Evolutionary conservation across 345 rosid species (phyloP).

Genomic region (Linum trigynum): DNA sequence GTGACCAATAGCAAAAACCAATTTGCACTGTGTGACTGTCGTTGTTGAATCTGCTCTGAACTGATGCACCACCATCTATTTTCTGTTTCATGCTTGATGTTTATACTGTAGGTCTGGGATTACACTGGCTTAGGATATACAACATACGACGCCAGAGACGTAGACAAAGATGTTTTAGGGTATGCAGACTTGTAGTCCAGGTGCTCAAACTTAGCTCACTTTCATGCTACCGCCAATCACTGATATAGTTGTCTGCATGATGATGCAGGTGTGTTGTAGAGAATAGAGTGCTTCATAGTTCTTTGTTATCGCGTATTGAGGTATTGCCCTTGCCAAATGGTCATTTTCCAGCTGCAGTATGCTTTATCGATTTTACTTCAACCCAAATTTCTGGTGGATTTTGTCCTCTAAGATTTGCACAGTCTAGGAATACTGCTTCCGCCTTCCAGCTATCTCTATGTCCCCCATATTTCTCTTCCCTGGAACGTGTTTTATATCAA

Average conservation of each 20-base stretch:
- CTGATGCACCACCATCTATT: not conserved
- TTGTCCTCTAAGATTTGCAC: not conserved
- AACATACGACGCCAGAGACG: slow-evolving; percentile 72
- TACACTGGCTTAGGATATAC: slow-evolving; percentile 88
- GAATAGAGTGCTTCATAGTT: slow-evolving; percentile 83
- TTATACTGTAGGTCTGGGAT: slow-evolving; percentile 74
- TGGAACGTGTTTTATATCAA: not conserved
- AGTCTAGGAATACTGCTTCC: not conserved
- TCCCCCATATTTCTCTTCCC: not conserved
- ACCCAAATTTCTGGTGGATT: not conserved
- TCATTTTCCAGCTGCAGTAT: not conserved
- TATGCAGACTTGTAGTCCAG: slow-evolving; percentile 22
- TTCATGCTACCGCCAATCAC: slow-evolving; percentile 5
- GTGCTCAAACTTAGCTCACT: not conserved
- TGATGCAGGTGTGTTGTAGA: slow-evolving; percentile 83
- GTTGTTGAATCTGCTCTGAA: not conserved
- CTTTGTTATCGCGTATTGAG: slow-evolving; percentile 62
- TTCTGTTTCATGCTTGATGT: not conserved
- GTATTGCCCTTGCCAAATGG: slow-evolving; percentile 21
- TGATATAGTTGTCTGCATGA: slow-evolving; percentile 15
- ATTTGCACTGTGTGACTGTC: not conserved
- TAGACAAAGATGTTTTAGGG: slow-evolving; percentile 66
- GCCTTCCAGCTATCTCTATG: not conserved
- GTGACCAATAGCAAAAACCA: not conserved
- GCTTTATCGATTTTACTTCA: not conserved